A percentile compares a stretch with the other conserved stretches of the same genome.
Conservation (phyloP, 1,284 basidiomycete species). For the Trametes sp. region DNA sequence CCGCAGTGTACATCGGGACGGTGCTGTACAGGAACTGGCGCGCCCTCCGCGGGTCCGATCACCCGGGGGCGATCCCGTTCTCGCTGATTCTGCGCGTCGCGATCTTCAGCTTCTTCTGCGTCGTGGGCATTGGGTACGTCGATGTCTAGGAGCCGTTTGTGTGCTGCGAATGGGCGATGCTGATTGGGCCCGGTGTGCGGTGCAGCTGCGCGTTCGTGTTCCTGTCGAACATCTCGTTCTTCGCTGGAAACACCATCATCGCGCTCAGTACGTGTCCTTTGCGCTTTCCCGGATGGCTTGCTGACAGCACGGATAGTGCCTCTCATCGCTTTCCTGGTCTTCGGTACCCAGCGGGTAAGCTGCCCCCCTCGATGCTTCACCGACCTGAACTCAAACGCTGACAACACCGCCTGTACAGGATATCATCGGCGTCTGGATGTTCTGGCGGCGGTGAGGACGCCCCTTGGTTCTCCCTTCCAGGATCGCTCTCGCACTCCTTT, state of each 20-base stretch:
- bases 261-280: conserved; percentile 25
- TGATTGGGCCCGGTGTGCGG: background rate
- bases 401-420: conserved; percentile 19
- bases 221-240: conserved; percentile 28
- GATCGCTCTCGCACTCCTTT: conserved; percentile 13
- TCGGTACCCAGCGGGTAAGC: conserved; percentile 33
- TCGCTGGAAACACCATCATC: conserved; percentile 33
- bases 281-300: background rate
- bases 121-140: conserved; percentile 31
- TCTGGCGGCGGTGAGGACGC: conserved; percentile 29
- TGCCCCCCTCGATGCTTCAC: background rate
- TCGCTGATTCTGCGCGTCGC: conserved; percentile 33
- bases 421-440: conserved; percentile 32
- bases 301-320: conserved; percentile 26
- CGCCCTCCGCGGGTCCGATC: conserved; percentile 29
- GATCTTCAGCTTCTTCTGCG: conserved; percentile 33
- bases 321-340: conserved; percentile 32
- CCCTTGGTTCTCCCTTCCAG: background rate
- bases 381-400: background rate
- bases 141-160: background rate
- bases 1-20: conserved; percentile 27
- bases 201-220: conserved; percentile 31
- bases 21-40: conserved; percentile 33
- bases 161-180: background rate
- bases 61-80: conserved; percentile 29